These are phyloP conservation scores for Suillus variegatus DNA, from an alignment of 768 basidiomycete species.

Conservation along the genomic window DNA sequence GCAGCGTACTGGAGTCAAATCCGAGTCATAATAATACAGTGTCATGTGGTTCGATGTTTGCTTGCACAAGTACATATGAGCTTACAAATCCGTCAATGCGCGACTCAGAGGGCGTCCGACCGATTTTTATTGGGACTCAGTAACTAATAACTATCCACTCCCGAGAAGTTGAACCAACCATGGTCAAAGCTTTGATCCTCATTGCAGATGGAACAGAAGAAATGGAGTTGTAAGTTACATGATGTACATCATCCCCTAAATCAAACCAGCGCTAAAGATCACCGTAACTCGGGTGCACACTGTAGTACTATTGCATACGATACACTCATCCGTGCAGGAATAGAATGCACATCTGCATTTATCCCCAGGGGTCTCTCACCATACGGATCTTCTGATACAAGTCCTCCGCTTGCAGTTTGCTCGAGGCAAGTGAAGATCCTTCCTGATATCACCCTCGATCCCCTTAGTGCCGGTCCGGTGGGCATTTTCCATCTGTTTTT, in stretches of 20 bases:
- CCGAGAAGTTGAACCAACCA: not conserved
- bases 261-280: not conserved
- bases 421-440: slow-evolving; percentile 75
- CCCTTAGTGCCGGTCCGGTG: slow-evolving; percentile 48
- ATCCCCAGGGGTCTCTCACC: slow-evolving; percentile 38
- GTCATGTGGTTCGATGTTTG: too few relatives aligned
- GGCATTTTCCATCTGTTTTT: slow-evolving; percentile 16
- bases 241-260: not conserved
- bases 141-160: not conserved
- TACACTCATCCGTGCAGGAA: slow-evolving; percentile 76
- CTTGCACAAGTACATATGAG: too few relatives aligned
- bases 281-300: not conserved
- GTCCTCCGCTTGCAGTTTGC: slow-evolving; percentile 55
- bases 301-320: slow-evolving; percentile 79
- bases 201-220: slow-evolving; percentile 86
- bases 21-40: too few relatives aligned
- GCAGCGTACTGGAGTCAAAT: too few relatives aligned
- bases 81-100: too few relatives aligned
- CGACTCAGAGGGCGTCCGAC: too few relatives aligned
- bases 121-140: too few relatives aligned
- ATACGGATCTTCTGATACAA: slow-evolving; percentile 26
- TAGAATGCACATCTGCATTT: slow-evolving; percentile 67
- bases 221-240: slow-evolving; percentile 76
- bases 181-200: slow-evolving; percentile 57
- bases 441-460: slow-evolving; percentile 59